Percentiles rank a stretch among this genome's conserved stretches.
Evolutionary conservation across 2,329 filamentous ascomycete genomes (phyloP).

Genomic region (Alternaria ventricosa): DNA sequence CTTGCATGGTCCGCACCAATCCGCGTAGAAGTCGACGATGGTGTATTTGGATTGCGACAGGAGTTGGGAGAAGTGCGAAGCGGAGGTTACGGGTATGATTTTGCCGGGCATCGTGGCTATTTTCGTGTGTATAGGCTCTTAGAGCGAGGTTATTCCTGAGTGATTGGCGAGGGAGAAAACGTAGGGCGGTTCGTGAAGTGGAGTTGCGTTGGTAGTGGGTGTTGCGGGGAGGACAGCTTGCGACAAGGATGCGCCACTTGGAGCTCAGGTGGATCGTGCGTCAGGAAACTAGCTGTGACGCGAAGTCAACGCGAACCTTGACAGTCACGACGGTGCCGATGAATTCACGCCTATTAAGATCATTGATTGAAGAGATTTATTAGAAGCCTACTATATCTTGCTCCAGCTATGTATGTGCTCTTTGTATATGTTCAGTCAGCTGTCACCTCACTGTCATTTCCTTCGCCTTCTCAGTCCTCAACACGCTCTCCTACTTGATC

Average conservation of each 20-base stretch:
- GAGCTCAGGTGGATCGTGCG: constrained; percentile 7
- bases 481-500: neutral
- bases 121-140: neutral
- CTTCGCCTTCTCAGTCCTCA: neutral
- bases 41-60: constrained; percentile 47
- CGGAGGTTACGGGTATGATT: constrained; percentile 41
- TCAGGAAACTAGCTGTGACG: neutral
- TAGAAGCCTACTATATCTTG: neutral
- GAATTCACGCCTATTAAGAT: too few species aligned
- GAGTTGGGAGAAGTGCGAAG: constrained; percentile 45
- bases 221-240: constrained; percentile 17
- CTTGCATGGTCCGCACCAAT: constrained; percentile 66
- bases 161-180: neutral
- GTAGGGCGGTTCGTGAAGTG: neutral
- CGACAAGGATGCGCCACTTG: constrained; percentile 7
- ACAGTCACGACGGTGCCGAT: neutral
- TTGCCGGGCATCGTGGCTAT: constrained; percentile 38
- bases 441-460: neutral
- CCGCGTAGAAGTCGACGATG: constrained; percentile 61
- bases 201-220: neutral
- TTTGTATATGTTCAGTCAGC: neutral
- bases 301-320: neutral
- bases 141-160: neutral
- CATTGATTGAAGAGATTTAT: too few species aligned
- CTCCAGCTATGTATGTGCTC: neutral